A percentile compares a stretch with the other conserved stretches of the same genome.
Conservation (phyloP, 495 filamentous ascomycete species). For the Penicillium antarcticum region DNA sequence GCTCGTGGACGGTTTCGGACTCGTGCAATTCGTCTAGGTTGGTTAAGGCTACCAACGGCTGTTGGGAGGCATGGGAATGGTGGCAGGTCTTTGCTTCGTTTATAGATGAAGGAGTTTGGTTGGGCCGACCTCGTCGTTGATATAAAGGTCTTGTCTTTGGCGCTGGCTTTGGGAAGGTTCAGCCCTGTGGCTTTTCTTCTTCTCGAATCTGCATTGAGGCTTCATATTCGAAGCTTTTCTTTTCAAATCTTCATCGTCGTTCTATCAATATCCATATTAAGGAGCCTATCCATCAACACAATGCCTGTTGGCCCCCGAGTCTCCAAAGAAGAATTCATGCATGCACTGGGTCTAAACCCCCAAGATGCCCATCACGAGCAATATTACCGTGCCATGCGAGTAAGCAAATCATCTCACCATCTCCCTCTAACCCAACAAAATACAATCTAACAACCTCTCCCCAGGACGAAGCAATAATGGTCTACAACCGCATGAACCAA, state of each 20-base stretch:
- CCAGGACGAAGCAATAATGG: slow-evolving; percentile 46
- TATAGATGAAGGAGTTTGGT: background rate
- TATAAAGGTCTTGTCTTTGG: slow-evolving; percentile 8
- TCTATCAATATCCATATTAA: background rate
- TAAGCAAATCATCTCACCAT: slow-evolving; percentile 14
- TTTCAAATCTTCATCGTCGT: too few species aligned
- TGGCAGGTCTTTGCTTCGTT: too few species aligned
- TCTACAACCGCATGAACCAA: slow-evolving; percentile 43
- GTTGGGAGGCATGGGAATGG: background rate
- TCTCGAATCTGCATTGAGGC: too few species aligned
- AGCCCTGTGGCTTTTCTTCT: background rate
- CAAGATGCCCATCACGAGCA: slow-evolving; percentile 40
- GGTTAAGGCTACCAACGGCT: slow-evolving; percentile 4
- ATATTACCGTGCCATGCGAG: slow-evolving; percentile 44
- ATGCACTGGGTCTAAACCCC: slow-evolving; percentile 36
- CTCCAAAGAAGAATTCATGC: slow-evolving; percentile 47
- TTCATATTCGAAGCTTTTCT: too few species aligned
- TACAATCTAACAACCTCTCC: background rate
- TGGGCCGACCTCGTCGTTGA: background rate
- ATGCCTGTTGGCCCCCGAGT: slow-evolving; percentile 40
- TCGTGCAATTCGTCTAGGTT: background rate
- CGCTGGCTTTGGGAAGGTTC: background rate
- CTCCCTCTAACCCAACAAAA: background rate
- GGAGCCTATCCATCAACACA: slow-evolving; percentile 1
- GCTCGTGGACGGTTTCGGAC: slow-evolving; percentile 1